Base-by-base conservation (phyloP, 768 basidiomycete genomes). In the Tephrocybe rancida region DNA sequence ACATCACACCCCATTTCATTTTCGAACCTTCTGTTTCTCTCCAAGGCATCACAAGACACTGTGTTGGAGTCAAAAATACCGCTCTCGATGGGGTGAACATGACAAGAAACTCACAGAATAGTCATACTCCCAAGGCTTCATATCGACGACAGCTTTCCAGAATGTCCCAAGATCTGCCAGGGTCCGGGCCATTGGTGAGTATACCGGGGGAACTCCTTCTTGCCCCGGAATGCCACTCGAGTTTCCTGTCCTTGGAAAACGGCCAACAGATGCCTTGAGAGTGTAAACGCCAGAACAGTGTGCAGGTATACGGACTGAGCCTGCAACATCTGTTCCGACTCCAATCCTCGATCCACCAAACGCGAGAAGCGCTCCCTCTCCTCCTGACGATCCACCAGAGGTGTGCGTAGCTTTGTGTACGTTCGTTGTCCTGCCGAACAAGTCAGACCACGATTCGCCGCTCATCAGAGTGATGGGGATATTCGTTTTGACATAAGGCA, bases 401-500 rank as follows among this genome's bases (percentile, higher is more conserved):
- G 77, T 71, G 56, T 84, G 75, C 0, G 72, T 74, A 16, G 61
- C 61, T 47, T 83, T 84, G 66, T 85, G 78, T 0, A 86, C 86
- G 60, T 88, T 89, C 25, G 73, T 77, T 0, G 84, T 81, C 47
- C 69, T 68, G 1, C 86, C 86, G 59, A 83, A 88, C 0, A 85
- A 68, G 56, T 84, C 81, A 29, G 83, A 83, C 19, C 66, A 54
- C 3, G 82, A 77, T 58, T 85, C 84, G 45, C 81, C 80, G n/a
- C 82, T 81, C 44, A 85, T 70, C 29, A 86, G 76, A 0, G 81
- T 84, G 44, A 76, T 73, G 0, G 85, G 85, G 6, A 84, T 66
- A 42, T 83, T 84, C n/a, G 86, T 88, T 66, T 88, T 88, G 55
- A 82, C 82, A 55, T 78, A 85, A 13, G 84, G 81, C 29, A 88